These are phyloP conservation scores for Deuterostichococcus epilithicus DNA, from an alignment of 139 green algal species.

Conservation along the genomic window DNA sequence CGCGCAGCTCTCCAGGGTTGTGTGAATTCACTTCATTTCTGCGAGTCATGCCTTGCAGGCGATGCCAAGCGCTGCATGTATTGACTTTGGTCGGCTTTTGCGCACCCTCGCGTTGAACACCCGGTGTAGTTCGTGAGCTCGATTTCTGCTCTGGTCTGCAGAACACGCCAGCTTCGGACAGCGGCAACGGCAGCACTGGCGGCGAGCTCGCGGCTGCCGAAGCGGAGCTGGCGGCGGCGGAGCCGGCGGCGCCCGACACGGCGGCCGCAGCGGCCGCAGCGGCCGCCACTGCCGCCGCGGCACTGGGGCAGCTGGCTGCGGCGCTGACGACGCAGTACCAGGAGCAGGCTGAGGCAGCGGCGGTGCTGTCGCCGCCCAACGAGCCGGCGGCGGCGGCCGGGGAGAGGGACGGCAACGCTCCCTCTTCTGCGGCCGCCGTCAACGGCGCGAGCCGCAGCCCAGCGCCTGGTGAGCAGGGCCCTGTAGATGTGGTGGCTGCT, in stretches of 20 bases:
- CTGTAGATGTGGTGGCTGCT: background rate
- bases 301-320: constrained; percentile 17
- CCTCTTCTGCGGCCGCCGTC: background rate
- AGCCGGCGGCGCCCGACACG: background rate
- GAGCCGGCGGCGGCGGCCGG: background rate
- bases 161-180: too few relatives aligned
- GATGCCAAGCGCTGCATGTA: too few relatives aligned
- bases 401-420: background rate
- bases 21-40: too few relatives aligned
- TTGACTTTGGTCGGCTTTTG: too few relatives aligned
- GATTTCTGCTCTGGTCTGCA: too few relatives aligned
- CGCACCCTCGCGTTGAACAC: too few relatives aligned
- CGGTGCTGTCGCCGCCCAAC: background rate
- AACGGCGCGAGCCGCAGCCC: background rate
- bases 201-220: background rate
- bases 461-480: background rate
- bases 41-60: too few relatives aligned
- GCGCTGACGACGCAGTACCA: constrained; percentile 9
- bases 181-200: background rate
- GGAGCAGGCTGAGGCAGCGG: background rate
- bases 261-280: constrained; percentile 4
- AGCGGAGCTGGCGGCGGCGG: background rate
- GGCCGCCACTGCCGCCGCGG: background rate
- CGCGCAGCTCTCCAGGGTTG: too few relatives aligned
- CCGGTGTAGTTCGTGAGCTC: too few relatives aligned